Base-by-base conservation (phyloP, 352 stramenopile species). In the Globisporangium okanoganense region DNA sequence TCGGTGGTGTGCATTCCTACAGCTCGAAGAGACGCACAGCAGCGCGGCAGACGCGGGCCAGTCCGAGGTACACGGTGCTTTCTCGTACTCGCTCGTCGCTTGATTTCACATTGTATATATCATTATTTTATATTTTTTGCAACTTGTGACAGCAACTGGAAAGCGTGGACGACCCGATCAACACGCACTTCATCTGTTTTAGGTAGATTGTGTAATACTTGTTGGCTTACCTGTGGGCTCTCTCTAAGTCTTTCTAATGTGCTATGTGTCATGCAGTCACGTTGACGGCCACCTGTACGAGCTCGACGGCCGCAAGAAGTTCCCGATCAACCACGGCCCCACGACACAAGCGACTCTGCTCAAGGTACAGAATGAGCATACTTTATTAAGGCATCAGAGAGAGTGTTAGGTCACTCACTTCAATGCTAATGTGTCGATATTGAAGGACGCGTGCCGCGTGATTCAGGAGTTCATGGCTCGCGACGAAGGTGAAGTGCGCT, bases 181-280 rank as follows among this genome's bases (percentile, higher is more conserved):
- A 97, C 64, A 98, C 95, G n/a, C 96, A 99, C 73, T 99, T 99
- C 57, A 79, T 98, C 31, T 97, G 91, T 66, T 97, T 99, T 69
- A 96, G 94, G 70, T 91, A 41, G 8, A 33, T 25, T n/a, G n/a
- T n/a, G n/a, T n/a, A n/a, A n/a, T n/a, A n/a, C n/a, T n/a, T n/a
- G n/a, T n/a, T n/a, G n/a, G n/a, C n/a, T n/a, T n/a, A n/a, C n/a
- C n/a, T n/a, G n/a, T n/a, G n/a, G n/a, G n/a, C n/a, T n/a, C n/a
- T n/a, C n/a, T n/a, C n/a, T n/a, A n/a, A n/a, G n/a, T n/a, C n/a
- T n/a, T n/a, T n/a, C n/a, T n/a, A n/a, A n/a, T n/a, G n/a, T n/a
- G n/a, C n/a, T 20, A 20, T 31, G 14, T 4, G 52, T 1, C 10
- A 43, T 48, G 31, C 62, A 95, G 83, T 50, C 79, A 87, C 54